Evolutionary conservation across 208 protist genomes (phyloP).

Genomic region (Trypanosoma caninum): DNA sequence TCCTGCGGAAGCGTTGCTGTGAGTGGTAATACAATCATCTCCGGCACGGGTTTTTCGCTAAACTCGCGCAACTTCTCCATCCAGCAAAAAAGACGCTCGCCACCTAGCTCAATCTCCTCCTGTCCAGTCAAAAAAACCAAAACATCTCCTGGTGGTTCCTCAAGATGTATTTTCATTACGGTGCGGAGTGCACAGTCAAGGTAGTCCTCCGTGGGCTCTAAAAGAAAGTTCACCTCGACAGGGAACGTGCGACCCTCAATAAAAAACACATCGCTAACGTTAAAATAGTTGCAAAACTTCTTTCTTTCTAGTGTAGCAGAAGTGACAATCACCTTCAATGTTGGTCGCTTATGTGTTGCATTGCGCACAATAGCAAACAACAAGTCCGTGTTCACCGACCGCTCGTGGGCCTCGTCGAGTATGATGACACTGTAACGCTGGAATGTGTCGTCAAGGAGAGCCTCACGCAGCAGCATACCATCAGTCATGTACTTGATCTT

Average conservation of each 20-base stretch:
- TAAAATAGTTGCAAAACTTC: conserved; percentile 99
- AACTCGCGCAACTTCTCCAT: conserved; percentile 71
- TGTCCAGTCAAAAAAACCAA: conserved; percentile 99
- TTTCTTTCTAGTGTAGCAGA: conserved; percentile 98
- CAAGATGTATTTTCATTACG: conserved; percentile 98
- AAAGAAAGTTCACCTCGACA: conserved; percentile 96
- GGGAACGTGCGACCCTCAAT: conserved; percentile 98
- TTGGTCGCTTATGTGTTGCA: conserved; percentile 77
- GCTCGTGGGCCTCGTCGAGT: conserved; percentile 99
- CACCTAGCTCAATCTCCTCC: conserved; percentile 99
- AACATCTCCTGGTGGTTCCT: conserved; percentile 97
- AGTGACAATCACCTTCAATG: conserved; percentile 98
- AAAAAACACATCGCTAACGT: conserved; percentile 93
- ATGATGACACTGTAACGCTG: conserved; percentile 97
- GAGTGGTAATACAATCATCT: conserved; percentile 96
- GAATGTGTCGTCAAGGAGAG: conserved; percentile 94
- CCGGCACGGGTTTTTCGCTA: conserved; percentile 65
- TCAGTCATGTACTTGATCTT: conserved; percentile 99
- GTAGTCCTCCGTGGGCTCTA: conserved; percentile 95
- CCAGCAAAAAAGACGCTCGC: conserved; percentile 94
- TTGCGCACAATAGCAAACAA: conserved; percentile 98
- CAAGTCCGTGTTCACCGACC: conserved; percentile 99
- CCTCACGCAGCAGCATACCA: conserved; percentile 98
- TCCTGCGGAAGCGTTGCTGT: conserved; percentile 98
- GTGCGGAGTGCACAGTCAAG: conserved; percentile 96